phyloP scores from a whole-genome alignment of 2,329 filamentous ascomycete species.

The Fusarium sp. region DNA sequence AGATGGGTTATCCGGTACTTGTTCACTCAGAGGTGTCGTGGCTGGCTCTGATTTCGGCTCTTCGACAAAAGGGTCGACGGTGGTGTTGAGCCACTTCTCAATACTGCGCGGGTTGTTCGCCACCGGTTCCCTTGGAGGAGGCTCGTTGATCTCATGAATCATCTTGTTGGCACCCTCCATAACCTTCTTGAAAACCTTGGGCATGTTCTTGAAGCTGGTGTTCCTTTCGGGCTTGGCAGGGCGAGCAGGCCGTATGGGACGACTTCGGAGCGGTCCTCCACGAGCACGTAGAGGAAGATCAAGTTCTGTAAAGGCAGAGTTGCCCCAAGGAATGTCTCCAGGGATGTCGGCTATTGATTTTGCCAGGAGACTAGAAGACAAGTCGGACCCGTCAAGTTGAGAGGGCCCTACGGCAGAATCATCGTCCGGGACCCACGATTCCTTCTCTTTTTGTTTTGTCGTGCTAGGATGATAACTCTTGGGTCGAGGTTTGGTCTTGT shows the following conservation, averaged over 20 bases:
- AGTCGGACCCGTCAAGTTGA: slow-evolving; percentile 47
- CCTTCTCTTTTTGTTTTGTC: slow-evolving; percentile 44
- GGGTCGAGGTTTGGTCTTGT: slow-evolving; percentile 43
- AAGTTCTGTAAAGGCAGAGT: slow-evolving; percentile 74
- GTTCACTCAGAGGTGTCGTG: slow-evolving; percentile 24
- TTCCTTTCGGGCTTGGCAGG: slow-evolving; percentile 62
- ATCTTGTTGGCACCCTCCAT: slow-evolving; percentile 73
- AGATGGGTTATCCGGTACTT: slow-evolving; percentile 23
- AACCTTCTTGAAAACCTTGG: slow-evolving; percentile 73
- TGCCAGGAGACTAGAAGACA: slow-evolving; percentile 54
- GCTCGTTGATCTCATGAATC: slow-evolving; percentile 69
- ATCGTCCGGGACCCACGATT: slow-evolving; percentile 48
- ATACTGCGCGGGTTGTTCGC: slow-evolving; percentile 71
- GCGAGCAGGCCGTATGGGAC: slow-evolving; percentile 48
- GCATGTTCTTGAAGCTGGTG: slow-evolving; percentile 68
- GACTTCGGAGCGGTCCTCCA: slow-evolving; percentile 58
- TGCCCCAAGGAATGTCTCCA: slow-evolving; percentile 70
- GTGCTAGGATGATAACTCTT: slow-evolving; percentile 39
- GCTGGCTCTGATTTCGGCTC: slow-evolving; percentile 31
- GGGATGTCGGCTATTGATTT: slow-evolving; percentile 67
- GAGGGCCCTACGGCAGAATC: slow-evolving; percentile 43
- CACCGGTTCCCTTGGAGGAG: slow-evolving; percentile 58
- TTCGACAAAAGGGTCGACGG: slow-evolving; percentile 71
- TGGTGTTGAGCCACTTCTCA: slow-evolving; percentile 72
- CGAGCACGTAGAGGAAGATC: slow-evolving; percentile 61